Percentiles rank a stretch among this genome's conserved stretches.
phyloP scores from a whole-genome alignment of 805 yeast species.

The Yamadazyma olivae region DNA sequence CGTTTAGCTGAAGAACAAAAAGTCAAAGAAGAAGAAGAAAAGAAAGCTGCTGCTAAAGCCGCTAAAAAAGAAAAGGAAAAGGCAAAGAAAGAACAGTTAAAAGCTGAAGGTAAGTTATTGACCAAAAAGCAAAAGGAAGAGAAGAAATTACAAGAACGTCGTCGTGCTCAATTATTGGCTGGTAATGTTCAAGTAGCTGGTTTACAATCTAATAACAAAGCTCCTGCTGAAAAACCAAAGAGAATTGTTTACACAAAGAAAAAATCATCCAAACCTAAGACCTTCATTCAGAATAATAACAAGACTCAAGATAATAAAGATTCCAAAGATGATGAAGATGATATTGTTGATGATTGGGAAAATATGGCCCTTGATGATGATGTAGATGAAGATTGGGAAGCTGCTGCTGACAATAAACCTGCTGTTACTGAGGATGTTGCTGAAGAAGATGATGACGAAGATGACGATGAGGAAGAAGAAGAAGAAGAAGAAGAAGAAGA shows the following conservation, averaged over 20 bases:
- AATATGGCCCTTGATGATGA: slow-evolving; percentile 58
- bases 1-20: slow-evolving; percentile 50
- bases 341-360: slow-evolving; percentile 85
- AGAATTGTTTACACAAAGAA: slow-evolving; percentile 69
- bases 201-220: slow-evolving; percentile 39
- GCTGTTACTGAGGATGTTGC: slow-evolving; percentile 17
- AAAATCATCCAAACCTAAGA: slow-evolving; percentile 52
- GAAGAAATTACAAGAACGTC: slow-evolving; percentile 78
- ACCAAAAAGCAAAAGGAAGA: slow-evolving; percentile 96
- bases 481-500: slow-evolving; percentile 26
- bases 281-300: slow-evolving; percentile 18
- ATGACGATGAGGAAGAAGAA: slow-evolving; percentile 28
- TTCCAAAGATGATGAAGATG: slow-evolving; percentile 42
- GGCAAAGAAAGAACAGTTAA: slow-evolving; percentile 83
- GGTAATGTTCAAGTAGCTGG: slow-evolving; percentile 74
- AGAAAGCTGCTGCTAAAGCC: slow-evolving; percentile 53
- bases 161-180: slow-evolving; percentile 74
- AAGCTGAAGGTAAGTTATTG: slow-evolving; percentile 92
- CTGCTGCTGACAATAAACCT: slow-evolving; percentile 30
- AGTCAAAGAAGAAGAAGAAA: slow-evolving; percentile 62
- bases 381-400: slow-evolving; percentile 51
- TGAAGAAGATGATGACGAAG: slow-evolving; percentile 26
- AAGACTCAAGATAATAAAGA: slow-evolving; percentile 14
- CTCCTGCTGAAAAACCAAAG: slow-evolving; percentile 46
- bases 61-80: slow-evolving; percentile 85